Conservation (phyloP, 2,329 filamentous ascomycete species). For the Tolypocladium tundrense region DNA sequence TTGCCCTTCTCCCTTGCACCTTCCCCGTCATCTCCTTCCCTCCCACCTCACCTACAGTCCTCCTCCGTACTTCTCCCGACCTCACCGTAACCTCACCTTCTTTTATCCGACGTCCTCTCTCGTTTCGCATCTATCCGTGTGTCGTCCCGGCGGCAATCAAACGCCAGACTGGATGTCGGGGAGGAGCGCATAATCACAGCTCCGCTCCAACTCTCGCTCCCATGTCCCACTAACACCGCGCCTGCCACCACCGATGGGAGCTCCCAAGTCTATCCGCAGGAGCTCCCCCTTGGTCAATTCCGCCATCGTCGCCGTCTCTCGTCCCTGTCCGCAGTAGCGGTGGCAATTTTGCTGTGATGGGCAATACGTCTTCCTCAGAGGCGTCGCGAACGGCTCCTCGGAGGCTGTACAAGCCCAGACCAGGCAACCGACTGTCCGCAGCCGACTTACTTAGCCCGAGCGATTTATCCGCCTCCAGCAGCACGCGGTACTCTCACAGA, state of each 20-base stretch:
- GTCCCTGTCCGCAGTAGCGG: background rate
- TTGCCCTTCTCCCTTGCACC: background rate
- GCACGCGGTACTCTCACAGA: constrained; percentile 18
- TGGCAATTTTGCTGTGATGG: constrained; percentile 25
- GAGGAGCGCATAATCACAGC: background rate
- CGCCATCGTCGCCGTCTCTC: background rate
- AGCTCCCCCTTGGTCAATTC: background rate
- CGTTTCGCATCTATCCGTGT: background rate
- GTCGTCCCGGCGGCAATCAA: background rate
- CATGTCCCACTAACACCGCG: background rate
- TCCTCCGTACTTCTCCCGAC: background rate
- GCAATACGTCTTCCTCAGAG: constrained; percentile 38
- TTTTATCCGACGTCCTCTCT: background rate
- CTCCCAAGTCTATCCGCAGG: background rate
- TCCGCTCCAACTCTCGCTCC: background rate
- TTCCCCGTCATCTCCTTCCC: background rate
- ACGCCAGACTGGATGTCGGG: background rate
- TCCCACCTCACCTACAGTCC: background rate
- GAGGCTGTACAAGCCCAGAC: constrained; percentile 42
- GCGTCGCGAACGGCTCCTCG: constrained; percentile 28
- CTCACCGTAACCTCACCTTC: background rate
- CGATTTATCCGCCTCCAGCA: constrained; percentile 3
- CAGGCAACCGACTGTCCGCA: constrained; percentile 27
- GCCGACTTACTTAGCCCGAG: constrained; percentile 25
- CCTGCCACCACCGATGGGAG: background rate